Base-by-base conservation (phyloP, 2,329 filamentous ascomycete species). In the Diaporthe sp. region DNA sequence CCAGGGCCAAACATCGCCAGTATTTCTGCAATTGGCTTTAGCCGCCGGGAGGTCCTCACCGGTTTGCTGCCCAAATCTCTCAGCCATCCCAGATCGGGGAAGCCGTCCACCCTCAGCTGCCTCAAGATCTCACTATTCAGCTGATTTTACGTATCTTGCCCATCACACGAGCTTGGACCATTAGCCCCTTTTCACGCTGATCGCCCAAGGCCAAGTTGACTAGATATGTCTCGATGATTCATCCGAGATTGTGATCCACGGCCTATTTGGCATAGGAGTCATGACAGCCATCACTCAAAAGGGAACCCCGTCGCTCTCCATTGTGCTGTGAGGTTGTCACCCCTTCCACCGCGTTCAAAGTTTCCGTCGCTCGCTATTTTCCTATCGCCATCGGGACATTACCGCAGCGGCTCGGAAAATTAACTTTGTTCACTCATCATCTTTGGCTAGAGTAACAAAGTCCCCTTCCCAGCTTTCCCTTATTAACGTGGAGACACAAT, bases 151-250 rank as follows among this genome's bases (percentile, higher is more conserved):
- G 44, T 25, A 66, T 50, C 44, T 47, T 30, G 63, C 44, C 17
- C 63, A 51, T 66, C 63, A 37, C 44, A 37, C 17, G 30, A 51
- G 63, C 63, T 66, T 66, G 63, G 63, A 51, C 63, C 63, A 66
- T 27, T 19, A 35, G 15, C 63, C 44, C 63, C 63, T 35, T 51
- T 50, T 66, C 30, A 9, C 63, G 22, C 8, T 32, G 15, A 50
- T 37, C 44, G 44, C n/a, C 63, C 22, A 51, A 15, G 39, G 25
- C 25, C 37, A 44, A 63, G 58, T 30, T 6, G 17, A 37, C 13
- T 51, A 51, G 44, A 66, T 27, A 66, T 66, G 63, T 66, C 44
- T 66, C 63, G 44, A 27, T 66, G 44, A 27, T 66, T 66, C 63
- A 37, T 66, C 63, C 63, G 44, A 66, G 63, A 37, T 66, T 66